These are phyloP conservation scores for Prunus mongolica DNA, from an alignment of 306 rosid genomes.

Conservation along the genomic window DNA sequence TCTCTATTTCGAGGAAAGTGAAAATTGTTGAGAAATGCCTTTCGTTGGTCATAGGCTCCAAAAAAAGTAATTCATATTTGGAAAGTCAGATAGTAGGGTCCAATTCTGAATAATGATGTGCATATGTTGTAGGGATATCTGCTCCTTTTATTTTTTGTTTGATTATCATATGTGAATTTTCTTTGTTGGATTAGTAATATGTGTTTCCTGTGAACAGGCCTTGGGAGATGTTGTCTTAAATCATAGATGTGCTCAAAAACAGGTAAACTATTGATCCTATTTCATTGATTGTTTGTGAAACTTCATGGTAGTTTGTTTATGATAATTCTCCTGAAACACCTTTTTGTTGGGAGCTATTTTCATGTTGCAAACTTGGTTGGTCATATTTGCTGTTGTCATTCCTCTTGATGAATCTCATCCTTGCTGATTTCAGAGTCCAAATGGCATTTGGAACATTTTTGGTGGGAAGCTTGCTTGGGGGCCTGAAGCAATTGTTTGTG, in stretches of 20 bases:
- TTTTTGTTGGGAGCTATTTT: background rate
- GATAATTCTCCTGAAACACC: background rate
- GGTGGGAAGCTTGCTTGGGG: slow-evolving; percentile 84
- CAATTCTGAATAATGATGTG: background rate
- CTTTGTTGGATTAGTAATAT: slow-evolving; percentile 1
- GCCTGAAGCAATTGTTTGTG: slow-evolving; percentile 79
- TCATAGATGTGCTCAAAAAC: slow-evolving; percentile 75
- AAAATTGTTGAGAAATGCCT: background rate
- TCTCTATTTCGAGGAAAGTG: background rate
- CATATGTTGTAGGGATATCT: background rate
- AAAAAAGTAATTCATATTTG: background rate
- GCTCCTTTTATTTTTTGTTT: slow-evolving; percentile 10
- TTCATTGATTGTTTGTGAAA: background rate
- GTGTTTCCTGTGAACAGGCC: slow-evolving; percentile 37
- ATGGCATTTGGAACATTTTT: slow-evolving; percentile 78
- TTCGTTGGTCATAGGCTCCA: background rate
- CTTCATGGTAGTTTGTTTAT: background rate
- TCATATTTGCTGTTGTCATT: background rate
- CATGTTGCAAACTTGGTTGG: background rate
- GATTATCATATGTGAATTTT: background rate
- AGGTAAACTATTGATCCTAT: slow-evolving; percentile 32
- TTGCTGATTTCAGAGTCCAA: slow-evolving; percentile 61
- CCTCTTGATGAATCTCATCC: slow-evolving; percentile 11
- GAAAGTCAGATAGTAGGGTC: background rate
- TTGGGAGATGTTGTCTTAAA: slow-evolving; percentile 79